A percentile compares a stretch with the other conserved stretches of the same genome.
Conservation (phyloP, 169 alveolate species). For the Plasmodium berghei region DNA sequence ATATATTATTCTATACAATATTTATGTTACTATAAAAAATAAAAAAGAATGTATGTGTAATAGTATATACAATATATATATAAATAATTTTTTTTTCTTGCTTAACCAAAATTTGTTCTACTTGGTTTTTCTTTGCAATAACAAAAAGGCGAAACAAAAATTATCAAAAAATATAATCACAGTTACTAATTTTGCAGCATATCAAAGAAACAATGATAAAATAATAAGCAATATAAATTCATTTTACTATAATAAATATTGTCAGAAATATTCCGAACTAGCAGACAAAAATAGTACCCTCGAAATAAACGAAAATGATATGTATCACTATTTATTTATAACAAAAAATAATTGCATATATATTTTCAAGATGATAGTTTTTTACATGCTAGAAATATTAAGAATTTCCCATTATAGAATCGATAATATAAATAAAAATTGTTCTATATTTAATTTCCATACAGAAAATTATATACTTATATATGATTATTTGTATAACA, state of each 20-base stretch:
- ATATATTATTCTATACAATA: conserved; percentile 25
- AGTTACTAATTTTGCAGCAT: neutral
- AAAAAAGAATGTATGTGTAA: conserved; percentile 37
- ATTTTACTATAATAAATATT: conserved; percentile 24
- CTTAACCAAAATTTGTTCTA: conserved; percentile 53
- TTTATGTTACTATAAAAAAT: conserved; percentile 30
- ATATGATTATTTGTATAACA: conserved; percentile 51
- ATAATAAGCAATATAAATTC: conserved; percentile 31
- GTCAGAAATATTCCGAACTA: conserved; percentile 3
- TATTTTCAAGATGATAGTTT: conserved; percentile 45
- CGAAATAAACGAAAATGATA: conserved; percentile 23
- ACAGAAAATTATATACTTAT: conserved; percentile 44
- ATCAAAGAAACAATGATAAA: conserved; percentile 1
- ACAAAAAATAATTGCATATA: conserved; percentile 66
- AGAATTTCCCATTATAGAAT: conserved; percentile 35
- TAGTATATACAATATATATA: conserved; percentile 35
- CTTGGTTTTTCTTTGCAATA: conserved; percentile 24
- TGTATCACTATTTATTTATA: conserved; percentile 59
- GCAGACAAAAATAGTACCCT: conserved; percentile 3
- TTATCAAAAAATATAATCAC: neutral
- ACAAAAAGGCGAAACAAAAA: neutral
- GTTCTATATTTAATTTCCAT: conserved; percentile 28
- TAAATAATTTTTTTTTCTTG: conserved; percentile 61
- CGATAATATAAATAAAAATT: conserved; percentile 6
- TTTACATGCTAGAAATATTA: conserved; percentile 51